Evolutionary conservation across 768 basidiomycete species (phyloP).

Genomic region (Trametes cingulata): DNA sequence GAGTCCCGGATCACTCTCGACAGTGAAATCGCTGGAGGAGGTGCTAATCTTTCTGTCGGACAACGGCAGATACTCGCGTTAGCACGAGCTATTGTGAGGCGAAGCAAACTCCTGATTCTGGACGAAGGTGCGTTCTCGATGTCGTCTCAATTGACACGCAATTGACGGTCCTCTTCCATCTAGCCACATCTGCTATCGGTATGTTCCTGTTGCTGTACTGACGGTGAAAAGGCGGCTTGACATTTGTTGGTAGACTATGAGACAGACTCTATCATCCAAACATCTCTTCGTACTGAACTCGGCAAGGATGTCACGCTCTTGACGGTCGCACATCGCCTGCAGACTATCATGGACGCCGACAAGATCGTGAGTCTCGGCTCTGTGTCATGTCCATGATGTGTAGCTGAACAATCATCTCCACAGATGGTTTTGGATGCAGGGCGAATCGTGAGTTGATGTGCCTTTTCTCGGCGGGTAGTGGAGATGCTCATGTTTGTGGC

Average conservation of each 20-base stretch:
- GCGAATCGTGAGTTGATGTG: constrained; percentile 32
- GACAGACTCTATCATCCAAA: constrained; percentile 56
- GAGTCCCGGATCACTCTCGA: constrained; percentile 44
- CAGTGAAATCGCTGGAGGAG: constrained; percentile 44
- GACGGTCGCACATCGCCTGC: constrained; percentile 56
- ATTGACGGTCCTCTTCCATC: no score
- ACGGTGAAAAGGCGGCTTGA: neutral
- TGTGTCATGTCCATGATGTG: no score
- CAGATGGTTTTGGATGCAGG: constrained; percentile 45
- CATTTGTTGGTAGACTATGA: constrained; percentile 42
- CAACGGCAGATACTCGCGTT: constrained; percentile 61
- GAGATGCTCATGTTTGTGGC: neutral
- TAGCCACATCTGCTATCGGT: constrained; percentile 48
- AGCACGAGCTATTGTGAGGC: constrained; percentile 55
- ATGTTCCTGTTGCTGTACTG: neutral
- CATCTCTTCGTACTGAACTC: constrained; percentile 48
- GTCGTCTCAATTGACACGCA: no score
- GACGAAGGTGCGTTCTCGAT: constrained; percentile 47
- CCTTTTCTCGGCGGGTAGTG: neutral
- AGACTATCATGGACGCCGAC: constrained; percentile 59
- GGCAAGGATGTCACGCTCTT: constrained; percentile 46
- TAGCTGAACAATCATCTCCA: neutral
- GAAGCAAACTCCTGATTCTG: constrained; percentile 55
- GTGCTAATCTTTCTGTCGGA: constrained; percentile 50
- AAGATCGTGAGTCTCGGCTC: constrained; percentile 41